Conservation (phyloP, 2,329 filamentous ascomycete species). For the Fusarium proliferatum region DNA sequence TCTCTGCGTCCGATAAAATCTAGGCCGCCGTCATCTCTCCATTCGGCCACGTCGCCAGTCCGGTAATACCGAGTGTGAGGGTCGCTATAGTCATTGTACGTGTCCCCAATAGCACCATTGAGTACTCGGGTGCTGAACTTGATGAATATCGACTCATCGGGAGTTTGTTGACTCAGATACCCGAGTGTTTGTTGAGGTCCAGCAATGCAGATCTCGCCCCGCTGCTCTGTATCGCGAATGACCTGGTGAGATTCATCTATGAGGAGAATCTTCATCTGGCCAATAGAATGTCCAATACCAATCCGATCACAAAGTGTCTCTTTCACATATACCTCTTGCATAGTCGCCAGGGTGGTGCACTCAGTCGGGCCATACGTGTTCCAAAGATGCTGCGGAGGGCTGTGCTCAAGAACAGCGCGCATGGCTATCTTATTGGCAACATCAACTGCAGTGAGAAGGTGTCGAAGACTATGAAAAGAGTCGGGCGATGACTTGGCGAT, state of each 20-base stretch:
- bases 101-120: background rate
- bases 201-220: constrained; percentile 1
- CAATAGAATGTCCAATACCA: background rate
- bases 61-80: background rate
- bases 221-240: background rate
- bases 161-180: background rate
- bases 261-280: background rate
- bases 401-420: background rate
- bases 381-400: background rate
- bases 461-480: background rate
- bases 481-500: background rate
- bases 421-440: background rate
- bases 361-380: constrained; percentile 8
- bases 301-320: background rate
- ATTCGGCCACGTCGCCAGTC: background rate
- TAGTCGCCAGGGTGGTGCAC: background rate
- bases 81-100: background rate
- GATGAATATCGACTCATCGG: rapidly evolving
- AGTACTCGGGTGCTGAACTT: rapidly evolving
- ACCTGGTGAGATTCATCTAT: background rate
- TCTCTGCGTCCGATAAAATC: constrained; percentile 1
- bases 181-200: background rate
- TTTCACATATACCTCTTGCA: background rate
- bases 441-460: background rate
- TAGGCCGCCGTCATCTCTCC: background rate